Conservation (phyloP, 129 eudicot genomes). For the Arctium lappa region DNA sequence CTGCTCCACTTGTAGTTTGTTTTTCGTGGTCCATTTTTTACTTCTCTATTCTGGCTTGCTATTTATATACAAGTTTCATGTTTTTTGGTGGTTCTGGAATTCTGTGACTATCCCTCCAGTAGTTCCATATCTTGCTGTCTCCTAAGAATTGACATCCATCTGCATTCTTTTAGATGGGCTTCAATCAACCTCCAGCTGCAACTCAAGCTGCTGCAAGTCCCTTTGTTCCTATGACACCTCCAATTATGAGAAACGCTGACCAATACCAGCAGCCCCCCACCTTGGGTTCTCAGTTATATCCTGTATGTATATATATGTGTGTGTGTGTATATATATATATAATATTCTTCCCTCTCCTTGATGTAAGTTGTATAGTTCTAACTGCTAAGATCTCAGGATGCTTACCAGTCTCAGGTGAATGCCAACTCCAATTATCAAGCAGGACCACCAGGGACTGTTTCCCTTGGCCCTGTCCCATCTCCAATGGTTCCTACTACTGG, state of each 20-base stretch:
- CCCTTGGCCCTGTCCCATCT: constrained; percentile 47
- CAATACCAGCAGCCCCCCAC: constrained; percentile 74
- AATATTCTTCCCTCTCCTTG: background rate
- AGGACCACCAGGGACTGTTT: constrained; percentile 47
- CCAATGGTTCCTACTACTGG: constrained; percentile 43
- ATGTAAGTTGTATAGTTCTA: background rate
- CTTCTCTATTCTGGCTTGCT: background rate
- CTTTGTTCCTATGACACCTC: constrained; percentile 67
- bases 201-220: constrained; percentile 55
- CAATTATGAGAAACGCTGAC: constrained; percentile 55
- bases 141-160: background rate
- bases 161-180: constrained; percentile 39
- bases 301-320: constrained; percentile 29
- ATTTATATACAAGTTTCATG: background rate
- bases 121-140: background rate
- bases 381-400: background rate
- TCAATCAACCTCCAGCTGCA: constrained; percentile 44
- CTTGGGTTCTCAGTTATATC: constrained; percentile 63
- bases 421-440: constrained; percentile 49
- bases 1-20: too few species aligned
- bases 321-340: background rate
- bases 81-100: background rate
- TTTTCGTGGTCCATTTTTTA: background rate
- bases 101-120: background rate
- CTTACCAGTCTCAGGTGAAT: constrained; percentile 37